Conservation (phyloP, 1,139 yeast species). For the Kodamaea ohmeri region DNA sequence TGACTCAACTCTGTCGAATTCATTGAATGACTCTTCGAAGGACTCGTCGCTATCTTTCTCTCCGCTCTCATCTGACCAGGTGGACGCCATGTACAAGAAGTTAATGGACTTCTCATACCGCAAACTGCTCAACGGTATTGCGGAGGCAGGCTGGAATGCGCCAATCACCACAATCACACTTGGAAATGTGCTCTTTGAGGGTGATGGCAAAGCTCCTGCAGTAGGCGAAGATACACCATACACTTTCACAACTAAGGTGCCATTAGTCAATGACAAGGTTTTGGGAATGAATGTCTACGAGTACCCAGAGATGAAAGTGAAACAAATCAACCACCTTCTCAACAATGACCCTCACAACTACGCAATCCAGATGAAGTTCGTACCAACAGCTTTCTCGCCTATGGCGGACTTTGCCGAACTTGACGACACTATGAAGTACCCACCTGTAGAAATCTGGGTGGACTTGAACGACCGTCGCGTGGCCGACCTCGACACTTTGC, state of each 20-base stretch:
- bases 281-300: constrained; percentile 33
- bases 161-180: constrained; percentile 38
- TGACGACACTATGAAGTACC: constrained; percentile 31
- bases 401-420: constrained; percentile 13
- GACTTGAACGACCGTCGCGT: constrained; percentile 37
- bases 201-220: not conserved
- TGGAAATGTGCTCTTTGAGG: constrained; percentile 36
- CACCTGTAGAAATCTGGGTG: constrained; percentile 57
- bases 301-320: constrained; percentile 18
- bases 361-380: constrained; percentile 44
- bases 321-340: constrained; percentile 22
- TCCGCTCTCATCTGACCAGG: no score
- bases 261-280: constrained; percentile 39
- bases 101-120: constrained; percentile 23
- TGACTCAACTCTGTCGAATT: no score
- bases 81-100: constrained; percentile 17
- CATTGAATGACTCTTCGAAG: no score
- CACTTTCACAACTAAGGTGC: constrained; percentile 43
- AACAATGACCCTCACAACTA: constrained; percentile 18
- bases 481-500: constrained; percentile 42
- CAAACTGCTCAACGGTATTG: constrained; percentile 17
- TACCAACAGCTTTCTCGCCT: constrained; percentile 41
- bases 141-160: constrained; percentile 14
- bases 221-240: constrained; percentile 12
- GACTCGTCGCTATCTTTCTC: not conserved